These are phyloP conservation scores for Nemophila menziesii DNA, from an alignment of 257 asterid genomes.

Conservation along the genomic window DNA sequence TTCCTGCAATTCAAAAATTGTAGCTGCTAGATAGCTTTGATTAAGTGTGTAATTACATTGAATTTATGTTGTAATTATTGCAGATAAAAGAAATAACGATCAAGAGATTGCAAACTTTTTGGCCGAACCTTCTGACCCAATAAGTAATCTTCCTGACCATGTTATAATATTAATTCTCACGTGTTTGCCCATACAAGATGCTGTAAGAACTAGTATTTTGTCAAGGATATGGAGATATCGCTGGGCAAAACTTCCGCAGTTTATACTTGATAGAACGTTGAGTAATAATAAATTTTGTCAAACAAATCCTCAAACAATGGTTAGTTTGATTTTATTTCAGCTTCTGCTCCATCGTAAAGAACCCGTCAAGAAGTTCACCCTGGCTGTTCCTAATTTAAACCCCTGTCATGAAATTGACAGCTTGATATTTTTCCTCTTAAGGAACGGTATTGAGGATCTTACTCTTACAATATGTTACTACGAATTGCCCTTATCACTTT, in stretches of 20 bases:
- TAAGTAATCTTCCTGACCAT: conserved; percentile 1
- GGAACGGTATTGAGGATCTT: conserved; percentile 8
- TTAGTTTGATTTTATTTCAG: neutral
- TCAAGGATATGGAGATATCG: conserved; percentile 2
- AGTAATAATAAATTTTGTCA: neutral
- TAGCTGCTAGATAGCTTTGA: too few relatives aligned
- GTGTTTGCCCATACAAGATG: conserved; percentile 1
- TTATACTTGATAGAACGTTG: neutral
- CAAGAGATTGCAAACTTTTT: neutral
- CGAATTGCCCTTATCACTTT: conserved; percentile 12
- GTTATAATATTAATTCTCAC: neutral
- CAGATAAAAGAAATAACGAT: neutral
- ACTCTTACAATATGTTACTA: conserved; percentile 1
- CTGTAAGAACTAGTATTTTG: neutral
- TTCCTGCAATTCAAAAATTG: too few relatives aligned
- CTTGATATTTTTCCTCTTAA: conserved; percentile 4
- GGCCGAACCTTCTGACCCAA: neutral
- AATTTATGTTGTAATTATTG: neutral
- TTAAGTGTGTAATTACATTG: too few relatives aligned
- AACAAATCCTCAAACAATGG: neutral
- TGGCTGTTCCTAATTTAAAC: conserved; percentile 8
- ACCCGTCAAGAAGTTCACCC: conserved; percentile 11
- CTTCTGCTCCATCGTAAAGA: conserved; percentile 10
- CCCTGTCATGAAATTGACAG: conserved; percentile 11
- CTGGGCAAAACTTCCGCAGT: conserved; percentile 1